phyloP scores from a whole-genome alignment of 1,284 basidiomycete genomes.

The Meripilus lineatus region DNA sequence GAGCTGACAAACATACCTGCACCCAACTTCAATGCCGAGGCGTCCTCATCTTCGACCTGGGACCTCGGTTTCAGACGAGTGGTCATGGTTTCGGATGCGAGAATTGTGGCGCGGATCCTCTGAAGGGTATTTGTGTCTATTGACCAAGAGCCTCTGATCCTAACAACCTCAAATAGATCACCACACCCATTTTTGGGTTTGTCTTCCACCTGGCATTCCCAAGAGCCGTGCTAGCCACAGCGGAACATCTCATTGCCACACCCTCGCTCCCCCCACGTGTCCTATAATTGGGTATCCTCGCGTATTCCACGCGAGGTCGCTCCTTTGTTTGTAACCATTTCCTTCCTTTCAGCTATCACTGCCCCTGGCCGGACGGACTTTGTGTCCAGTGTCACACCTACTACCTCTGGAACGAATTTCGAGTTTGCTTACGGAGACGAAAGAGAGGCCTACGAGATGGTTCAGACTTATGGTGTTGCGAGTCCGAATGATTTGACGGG shows the following conservation, averaged over 20 bases:
- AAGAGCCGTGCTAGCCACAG: not conserved
- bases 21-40: slow-evolving; percentile 63
- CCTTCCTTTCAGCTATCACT: not conserved
- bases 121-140: not conserved
- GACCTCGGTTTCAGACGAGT: slow-evolving; percentile 44
- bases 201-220: too few species aligned
- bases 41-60: slow-evolving; percentile 65
- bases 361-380: not conserved
- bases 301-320: not conserved
- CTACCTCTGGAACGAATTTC: slow-evolving; percentile 2
- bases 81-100: slow-evolving; percentile 30
- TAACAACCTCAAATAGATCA: not conserved
- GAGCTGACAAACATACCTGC: slow-evolving; percentile 43
- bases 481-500: slow-evolving; percentile 23
- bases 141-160: not conserved
- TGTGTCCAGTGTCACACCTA: not conserved
- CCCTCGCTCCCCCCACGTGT: too few species aligned
- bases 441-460: slow-evolving; percentile 51
- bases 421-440: slow-evolving; percentile 1
- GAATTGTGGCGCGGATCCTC: too few species aligned
- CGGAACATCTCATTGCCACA: not conserved
- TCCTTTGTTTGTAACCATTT: not conserved
- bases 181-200: too few species aligned
- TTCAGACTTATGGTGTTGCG: slow-evolving; percentile 57
- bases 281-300: too few species aligned